These are phyloP conservation scores for Rhizophora mangle DNA, from an alignment of 345 rosid species.

Conservation along the genomic window DNA sequence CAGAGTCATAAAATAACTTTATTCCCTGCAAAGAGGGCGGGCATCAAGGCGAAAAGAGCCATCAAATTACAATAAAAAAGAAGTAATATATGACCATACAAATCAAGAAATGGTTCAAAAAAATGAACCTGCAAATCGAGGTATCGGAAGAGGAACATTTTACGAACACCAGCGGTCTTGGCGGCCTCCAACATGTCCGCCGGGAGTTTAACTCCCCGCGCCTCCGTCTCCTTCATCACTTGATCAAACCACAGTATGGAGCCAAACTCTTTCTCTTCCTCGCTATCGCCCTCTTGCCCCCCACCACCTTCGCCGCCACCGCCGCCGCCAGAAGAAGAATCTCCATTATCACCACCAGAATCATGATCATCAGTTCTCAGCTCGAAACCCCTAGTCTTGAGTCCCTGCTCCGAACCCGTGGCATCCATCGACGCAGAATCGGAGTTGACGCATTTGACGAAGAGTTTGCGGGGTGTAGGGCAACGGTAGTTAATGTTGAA, in stretches of 20 bases:
- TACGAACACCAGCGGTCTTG: conserved; percentile 60
- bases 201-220: conserved; percentile 44
- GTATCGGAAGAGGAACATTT: conserved; percentile 62
- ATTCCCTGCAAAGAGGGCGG: not conserved
- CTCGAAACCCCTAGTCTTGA: not conserved
- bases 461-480: not conserved
- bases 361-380: conserved; percentile 8
- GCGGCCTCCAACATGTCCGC: conserved; percentile 83
- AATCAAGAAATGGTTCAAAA: not conserved
- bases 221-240: conserved; percentile 22
- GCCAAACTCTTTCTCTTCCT: conserved; percentile 29
- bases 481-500: too few relatives aligned
- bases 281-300: not conserved
- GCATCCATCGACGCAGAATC: not conserved
- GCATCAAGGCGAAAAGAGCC: not conserved
- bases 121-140: conserved; percentile 69
- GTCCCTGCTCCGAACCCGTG: not conserved
- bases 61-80: not conserved
- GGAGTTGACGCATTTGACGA: not conserved
- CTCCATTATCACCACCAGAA: not conserved
- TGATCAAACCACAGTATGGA: conserved; percentile 22
- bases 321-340: not conserved
- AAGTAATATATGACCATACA: not conserved
- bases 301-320: not conserved
- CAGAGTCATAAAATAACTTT: too few relatives aligned